phyloP scores from a whole-genome alignment of 768 basidiomycete genomes.

The Tulasnella sp. region DNA sequence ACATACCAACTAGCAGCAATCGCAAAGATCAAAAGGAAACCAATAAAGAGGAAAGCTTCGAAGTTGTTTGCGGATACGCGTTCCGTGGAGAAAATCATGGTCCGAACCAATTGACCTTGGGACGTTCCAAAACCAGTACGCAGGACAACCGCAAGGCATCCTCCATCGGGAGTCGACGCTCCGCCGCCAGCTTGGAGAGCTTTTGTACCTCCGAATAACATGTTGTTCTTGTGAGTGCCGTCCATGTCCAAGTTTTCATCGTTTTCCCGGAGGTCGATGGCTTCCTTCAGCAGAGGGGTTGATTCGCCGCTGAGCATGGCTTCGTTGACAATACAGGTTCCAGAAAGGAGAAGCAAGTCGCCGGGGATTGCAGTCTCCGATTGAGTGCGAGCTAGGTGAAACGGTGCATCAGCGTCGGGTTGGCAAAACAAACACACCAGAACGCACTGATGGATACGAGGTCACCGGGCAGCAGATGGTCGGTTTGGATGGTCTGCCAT shows the following conservation, averaged over 20 bases:
- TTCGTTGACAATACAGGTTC: slow-evolving; percentile 96
- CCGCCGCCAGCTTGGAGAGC: slow-evolving; percentile 72
- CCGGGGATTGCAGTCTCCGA: slow-evolving; percentile 88
- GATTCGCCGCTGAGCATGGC: slow-evolving; percentile 99
- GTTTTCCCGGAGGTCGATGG: slow-evolving; percentile 75
- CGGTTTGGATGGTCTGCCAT: slow-evolving; percentile 79
- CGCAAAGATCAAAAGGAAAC: slow-evolving; percentile 94
- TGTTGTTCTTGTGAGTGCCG: slow-evolving; percentile 75
- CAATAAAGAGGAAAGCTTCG: slow-evolving; percentile 88
- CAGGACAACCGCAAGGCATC: slow-evolving; percentile 87
- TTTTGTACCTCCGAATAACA: slow-evolving; percentile 96
- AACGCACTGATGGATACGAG: slow-evolving; percentile 70
- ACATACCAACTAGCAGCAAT: slow-evolving; percentile 98
- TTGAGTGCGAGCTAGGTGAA: slow-evolving; percentile 40
- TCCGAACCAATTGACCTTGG: slow-evolving; percentile 94
- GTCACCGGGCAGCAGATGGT: slow-evolving; percentile 88
- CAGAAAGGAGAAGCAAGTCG: slow-evolving; percentile 86
- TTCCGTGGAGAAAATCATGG: slow-evolving; percentile 99
- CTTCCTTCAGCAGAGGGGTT: slow-evolving; percentile 93
- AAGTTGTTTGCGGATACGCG: slow-evolving; percentile 93
- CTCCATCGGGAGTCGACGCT: slow-evolving; percentile 77
- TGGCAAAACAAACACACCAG: slow-evolving; percentile 29
- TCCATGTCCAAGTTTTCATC: slow-evolving; percentile 79
- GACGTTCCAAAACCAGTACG: slow-evolving; percentile 97
- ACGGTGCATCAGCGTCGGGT: background rate